Conservation (phyloP, 345 rosid genomes). For the Eucalyptus sp. region DNA sequence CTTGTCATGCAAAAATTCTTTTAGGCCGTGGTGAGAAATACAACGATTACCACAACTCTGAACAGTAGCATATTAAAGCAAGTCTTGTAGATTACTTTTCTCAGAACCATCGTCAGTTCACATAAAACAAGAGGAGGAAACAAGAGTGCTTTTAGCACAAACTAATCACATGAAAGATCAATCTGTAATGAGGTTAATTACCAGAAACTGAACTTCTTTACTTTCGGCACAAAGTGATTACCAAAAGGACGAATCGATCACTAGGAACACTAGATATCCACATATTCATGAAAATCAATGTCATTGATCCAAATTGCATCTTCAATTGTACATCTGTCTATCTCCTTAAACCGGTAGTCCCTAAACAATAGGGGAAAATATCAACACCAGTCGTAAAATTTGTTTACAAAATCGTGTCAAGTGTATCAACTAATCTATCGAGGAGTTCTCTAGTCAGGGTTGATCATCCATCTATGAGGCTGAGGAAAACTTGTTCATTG, state of each 20-base stretch:
- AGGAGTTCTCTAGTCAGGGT: neutral
- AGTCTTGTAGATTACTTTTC: too few relatives aligned
- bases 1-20: too few relatives aligned
- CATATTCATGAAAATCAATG: neutral
- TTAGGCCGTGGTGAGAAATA: too few relatives aligned
- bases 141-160: too few relatives aligned
- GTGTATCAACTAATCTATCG: neutral
- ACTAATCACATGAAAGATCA: too few relatives aligned
- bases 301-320: neutral
- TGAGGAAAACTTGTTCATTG: constrained; percentile 7
- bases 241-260: neutral
- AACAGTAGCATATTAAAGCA: too few relatives aligned
- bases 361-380: too few relatives aligned
- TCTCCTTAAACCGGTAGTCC: too few relatives aligned
- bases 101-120: too few relatives aligned
- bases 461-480: neutral
- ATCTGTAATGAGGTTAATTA: neutral
- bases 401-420: neutral
- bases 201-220: neutral
- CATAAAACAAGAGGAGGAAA: too few relatives aligned
- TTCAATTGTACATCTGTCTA: neutral
- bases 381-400: too few relatives aligned
- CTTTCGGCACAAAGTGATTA: neutral
- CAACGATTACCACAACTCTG: too few relatives aligned
- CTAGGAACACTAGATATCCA: neutral